phyloP scores from a whole-genome alignment of 495 filamentous ascomycete genomes.

The Pseudoneurospora amorphoporcata region DNA sequence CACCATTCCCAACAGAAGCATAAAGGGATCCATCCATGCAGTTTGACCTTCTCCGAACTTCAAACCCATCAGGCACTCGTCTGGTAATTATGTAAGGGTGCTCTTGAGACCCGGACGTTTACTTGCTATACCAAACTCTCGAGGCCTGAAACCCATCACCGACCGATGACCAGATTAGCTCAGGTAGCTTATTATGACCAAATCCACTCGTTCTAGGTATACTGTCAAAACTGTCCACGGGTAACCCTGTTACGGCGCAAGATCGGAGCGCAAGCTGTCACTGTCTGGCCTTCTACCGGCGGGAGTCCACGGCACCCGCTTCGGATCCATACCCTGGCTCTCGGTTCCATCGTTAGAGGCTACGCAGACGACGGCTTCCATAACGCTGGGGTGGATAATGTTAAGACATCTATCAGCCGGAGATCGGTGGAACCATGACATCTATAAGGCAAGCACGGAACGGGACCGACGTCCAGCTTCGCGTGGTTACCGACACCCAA shows the following conservation, averaged over 20 bases:
- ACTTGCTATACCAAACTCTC: not conserved
- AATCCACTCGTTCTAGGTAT: not conserved
- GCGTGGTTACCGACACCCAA: not conserved
- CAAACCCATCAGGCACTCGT: not conserved
- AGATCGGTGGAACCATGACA: not conserved
- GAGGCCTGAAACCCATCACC: not conserved
- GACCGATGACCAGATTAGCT: not conserved
- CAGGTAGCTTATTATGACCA: not conserved
- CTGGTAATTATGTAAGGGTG: not conserved
- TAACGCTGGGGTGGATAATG: not conserved
- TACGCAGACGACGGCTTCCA: not conserved
- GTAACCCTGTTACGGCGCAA: not conserved
- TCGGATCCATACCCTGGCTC: not conserved
- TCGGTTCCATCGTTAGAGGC: not conserved
- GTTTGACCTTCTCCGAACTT: not conserved
- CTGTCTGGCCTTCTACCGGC: not conserved
- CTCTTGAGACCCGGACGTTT: not conserved
- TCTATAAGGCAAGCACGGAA: not conserved
- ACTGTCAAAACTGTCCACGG: not conserved
- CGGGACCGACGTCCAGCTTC: not conserved
- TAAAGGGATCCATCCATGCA: not conserved
- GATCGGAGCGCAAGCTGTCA: not conserved
- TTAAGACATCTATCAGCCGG: not conserved
- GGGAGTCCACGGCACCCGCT: not conserved
- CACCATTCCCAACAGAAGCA: not conserved